Percentiles rank a stretch among this genome's conserved stretches.
Conservation (phyloP, 768 basidiomycete genomes). For the Nevesoporus exiguus region DNA sequence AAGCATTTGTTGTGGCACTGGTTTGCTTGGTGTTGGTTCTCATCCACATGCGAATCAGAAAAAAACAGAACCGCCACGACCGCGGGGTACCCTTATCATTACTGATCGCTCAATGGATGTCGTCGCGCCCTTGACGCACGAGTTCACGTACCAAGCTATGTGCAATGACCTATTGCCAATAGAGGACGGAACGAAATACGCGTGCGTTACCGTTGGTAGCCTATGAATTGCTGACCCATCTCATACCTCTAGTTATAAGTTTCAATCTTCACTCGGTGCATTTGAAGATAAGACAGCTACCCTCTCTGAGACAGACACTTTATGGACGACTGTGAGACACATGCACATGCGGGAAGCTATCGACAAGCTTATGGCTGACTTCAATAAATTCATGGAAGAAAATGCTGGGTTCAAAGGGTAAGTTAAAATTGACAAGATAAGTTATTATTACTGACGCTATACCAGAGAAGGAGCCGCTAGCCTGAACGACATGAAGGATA, state of each 20-base stretch:
- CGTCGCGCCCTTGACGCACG: slow-evolving; percentile 86
- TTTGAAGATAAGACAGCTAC: slow-evolving; percentile 86
- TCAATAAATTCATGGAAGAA: slow-evolving; percentile 90
- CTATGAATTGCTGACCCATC: slow-evolving; percentile 6
- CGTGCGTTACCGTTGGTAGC: slow-evolving; percentile 48
- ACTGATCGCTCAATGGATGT: slow-evolving; percentile 98
- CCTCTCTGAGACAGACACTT: slow-evolving; percentile 81
- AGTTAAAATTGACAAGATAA: slow-evolving; percentile 19
- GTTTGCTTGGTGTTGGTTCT: neutral
- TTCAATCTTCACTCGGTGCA: slow-evolving; percentile 81
- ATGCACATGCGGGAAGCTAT: slow-evolving; percentile 99
- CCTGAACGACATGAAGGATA: slow-evolving; percentile 98
- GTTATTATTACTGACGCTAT: slow-evolving; percentile 2
- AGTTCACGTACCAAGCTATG: slow-evolving; percentile 99
- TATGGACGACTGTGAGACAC: slow-evolving; percentile 92
- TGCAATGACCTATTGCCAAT: slow-evolving; percentile 90
- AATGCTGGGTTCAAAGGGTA: slow-evolving; percentile 94
- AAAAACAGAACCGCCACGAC: slow-evolving; percentile 53
- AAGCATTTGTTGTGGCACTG: slow-evolving; percentile 28
- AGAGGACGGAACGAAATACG: slow-evolving; percentile 80
- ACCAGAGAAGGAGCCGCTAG: slow-evolving; percentile 75
- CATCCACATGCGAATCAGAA: slow-evolving; percentile 37
- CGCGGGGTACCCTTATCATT: slow-evolving; percentile 80
- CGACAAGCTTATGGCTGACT: slow-evolving; percentile 94
- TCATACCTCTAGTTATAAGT: slow-evolving; percentile 68